These are phyloP conservation scores for Cercospora zeina DNA, from an alignment of 2,329 filamentous ascomycete species.

Conservation along the genomic window DNA sequence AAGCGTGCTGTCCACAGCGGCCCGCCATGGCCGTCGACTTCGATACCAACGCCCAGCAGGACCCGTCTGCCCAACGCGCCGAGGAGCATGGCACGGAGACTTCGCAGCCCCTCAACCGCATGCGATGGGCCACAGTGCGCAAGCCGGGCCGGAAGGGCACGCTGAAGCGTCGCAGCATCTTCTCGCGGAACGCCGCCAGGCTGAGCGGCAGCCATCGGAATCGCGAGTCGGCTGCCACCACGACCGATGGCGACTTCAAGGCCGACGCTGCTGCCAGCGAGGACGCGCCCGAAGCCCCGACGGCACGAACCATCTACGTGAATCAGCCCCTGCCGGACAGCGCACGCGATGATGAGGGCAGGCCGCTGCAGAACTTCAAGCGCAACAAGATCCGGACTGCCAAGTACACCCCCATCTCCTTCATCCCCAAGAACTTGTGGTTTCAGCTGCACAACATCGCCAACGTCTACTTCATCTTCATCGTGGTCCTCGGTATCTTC, in stretches of 20 bases:
- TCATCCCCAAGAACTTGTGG: slow-evolving; percentile 94
- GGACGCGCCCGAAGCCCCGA: slow-evolving; percentile 40
- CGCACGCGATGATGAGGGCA: slow-evolving; percentile 77
- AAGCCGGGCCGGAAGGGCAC: slow-evolving; percentile 72
- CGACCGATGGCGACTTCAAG: slow-evolving; percentile 32
- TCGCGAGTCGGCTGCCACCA: slow-evolving; percentile 42
- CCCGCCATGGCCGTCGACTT: slow-evolving; percentile 27
- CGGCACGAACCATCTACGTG: slow-evolving; percentile 71
- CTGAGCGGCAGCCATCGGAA: slow-evolving; percentile 41
- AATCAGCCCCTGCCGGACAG: slow-evolving; percentile 76
- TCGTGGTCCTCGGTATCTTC: slow-evolving; percentile 91
- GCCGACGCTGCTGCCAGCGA: slow-evolving; percentile 39
- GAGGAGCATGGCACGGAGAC: slow-evolving; percentile 43
- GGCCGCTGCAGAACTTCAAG: slow-evolving; percentile 67
- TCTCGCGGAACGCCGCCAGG: slow-evolving; percentile 58
- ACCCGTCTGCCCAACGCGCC: slow-evolving; percentile 36
- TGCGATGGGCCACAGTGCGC: slow-evolving; percentile 96
- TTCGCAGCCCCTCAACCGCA: slow-evolving; percentile 63
- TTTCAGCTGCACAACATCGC: slow-evolving; percentile 98
- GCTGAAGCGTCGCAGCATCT: slow-evolving; percentile 78
- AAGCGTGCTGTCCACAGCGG: slow-evolving; percentile 14
- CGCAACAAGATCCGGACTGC: slow-evolving; percentile 97
- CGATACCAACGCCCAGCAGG: slow-evolving; percentile 23
- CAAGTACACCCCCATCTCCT: slow-evolving; percentile 94
- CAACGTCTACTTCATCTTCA: slow-evolving; percentile 97